These are phyloP conservation scores for Coprinopsis cinerea DNA, from an alignment of 768 basidiomycete species.

Conservation along the genomic window DNA sequence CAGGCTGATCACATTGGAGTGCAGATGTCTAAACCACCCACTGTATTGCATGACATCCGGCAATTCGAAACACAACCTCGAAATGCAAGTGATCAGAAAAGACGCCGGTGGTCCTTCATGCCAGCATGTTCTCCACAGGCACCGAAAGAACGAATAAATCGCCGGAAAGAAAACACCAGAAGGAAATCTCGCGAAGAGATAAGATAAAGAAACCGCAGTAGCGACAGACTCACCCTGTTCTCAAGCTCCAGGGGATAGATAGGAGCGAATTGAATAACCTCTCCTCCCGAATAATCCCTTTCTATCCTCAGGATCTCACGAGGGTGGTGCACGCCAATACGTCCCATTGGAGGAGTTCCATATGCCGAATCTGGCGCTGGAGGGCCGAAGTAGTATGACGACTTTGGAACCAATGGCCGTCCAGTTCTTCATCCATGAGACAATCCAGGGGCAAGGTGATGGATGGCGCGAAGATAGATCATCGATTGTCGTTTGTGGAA, in stretches of 20 bases:
- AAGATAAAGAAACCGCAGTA: neutral
- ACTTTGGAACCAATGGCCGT: constrained; percentile 62
- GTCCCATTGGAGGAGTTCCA: constrained; percentile 74
- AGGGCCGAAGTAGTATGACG: constrained; percentile 81
- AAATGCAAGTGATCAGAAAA: no score
- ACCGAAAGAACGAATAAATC: no score
- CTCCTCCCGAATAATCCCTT: constrained; percentile 87
- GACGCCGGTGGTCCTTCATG: no score
- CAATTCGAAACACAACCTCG: no score
- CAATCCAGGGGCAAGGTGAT: no score
- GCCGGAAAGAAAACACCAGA: neutral
- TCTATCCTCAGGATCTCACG: constrained; percentile 90
- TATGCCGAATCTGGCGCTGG: constrained; percentile 74
- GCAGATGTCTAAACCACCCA: no score
- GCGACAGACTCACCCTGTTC: constrained; percentile 61
- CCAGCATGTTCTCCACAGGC: no score
- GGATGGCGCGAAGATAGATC: no score
- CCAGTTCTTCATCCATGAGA: constrained; percentile 19
- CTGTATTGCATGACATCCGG: no score
- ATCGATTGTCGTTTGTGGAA: no score
- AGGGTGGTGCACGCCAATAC: constrained; percentile 85
- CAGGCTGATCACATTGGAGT: no score
- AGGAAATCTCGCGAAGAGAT: neutral
- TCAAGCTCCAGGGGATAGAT: constrained; percentile 91
- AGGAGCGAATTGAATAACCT: constrained; percentile 84